phyloP scores from a whole-genome alignment of 2,329 filamentous ascomycete species.

The Beauveria medogensis region DNA sequence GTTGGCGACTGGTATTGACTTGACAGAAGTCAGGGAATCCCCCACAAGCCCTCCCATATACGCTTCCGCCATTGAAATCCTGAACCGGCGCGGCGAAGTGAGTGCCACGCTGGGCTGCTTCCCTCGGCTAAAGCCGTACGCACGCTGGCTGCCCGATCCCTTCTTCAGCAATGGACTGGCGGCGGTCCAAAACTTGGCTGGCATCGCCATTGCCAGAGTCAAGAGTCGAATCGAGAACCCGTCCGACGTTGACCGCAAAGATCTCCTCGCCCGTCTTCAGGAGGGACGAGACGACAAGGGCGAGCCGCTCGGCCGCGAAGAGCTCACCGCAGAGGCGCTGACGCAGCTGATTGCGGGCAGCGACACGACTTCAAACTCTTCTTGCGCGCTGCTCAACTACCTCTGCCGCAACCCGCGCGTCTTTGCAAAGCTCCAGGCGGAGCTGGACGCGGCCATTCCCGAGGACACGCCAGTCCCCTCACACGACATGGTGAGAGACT shows the following conservation, averaged over 20 bases:
- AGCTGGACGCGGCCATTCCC: constrained; percentile 65
- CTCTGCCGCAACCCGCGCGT: constrained; percentile 62
- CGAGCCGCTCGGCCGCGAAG: constrained; percentile 63
- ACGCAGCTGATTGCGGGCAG: constrained; percentile 79
- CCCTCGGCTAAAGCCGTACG: constrained; percentile 69
- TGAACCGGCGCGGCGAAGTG: constrained; percentile 83
- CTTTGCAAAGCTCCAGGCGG: constrained; percentile 61
- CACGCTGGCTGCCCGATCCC: constrained; percentile 69
- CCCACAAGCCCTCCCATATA: constrained; percentile 56
- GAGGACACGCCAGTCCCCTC: constrained; percentile 53
- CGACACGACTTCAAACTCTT: constrained; percentile 72
- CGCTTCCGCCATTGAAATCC: constrained; percentile 74
- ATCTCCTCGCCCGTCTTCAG: constrained; percentile 76
- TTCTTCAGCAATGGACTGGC: constrained; percentile 71
- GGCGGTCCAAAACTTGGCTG: constrained; percentile 72
- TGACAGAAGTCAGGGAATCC: constrained; percentile 61
- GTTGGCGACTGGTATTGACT: constrained; percentile 66
- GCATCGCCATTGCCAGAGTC: constrained; percentile 80
- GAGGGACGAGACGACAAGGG: constrained; percentile 78
- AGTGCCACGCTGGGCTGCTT: constrained; percentile 70
- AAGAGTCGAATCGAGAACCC: constrained; percentile 63
- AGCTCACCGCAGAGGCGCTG: constrained; percentile 80
- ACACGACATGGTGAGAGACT: constrained; percentile 64
- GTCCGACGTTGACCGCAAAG: constrained; percentile 59
- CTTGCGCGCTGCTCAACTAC: constrained; percentile 77